Percentiles rank a stretch among this genome's conserved stretches.
Evolutionary conservation across 208 protist species (phyloP).

Genomic region (Entamoeba dispar): DNA sequence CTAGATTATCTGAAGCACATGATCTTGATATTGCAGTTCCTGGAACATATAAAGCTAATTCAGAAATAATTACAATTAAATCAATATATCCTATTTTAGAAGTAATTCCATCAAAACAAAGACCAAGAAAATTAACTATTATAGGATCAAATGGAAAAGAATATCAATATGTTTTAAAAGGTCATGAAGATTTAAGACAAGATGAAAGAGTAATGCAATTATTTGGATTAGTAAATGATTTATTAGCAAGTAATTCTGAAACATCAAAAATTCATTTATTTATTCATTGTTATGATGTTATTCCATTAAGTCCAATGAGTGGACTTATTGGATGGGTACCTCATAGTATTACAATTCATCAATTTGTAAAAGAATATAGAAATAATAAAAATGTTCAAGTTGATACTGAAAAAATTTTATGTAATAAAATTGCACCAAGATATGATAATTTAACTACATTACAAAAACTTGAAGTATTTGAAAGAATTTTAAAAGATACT

Average conservation of each 20-base stretch:
- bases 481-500: conserved; percentile 10
- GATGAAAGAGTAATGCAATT: conserved; percentile 99
- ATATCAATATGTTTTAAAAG: conserved; percentile 93
- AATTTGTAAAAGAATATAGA: conserved; percentile 86
- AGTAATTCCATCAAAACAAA: conserved; percentile 92
- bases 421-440: conserved; percentile 50
- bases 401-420: conserved; percentile 31
- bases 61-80: not conserved
- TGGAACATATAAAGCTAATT: conserved; percentile 55
- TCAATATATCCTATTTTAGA: not conserved
- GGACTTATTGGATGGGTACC: conserved; percentile 92
- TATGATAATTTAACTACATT: conserved; percentile 76
- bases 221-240: conserved; percentile 91
- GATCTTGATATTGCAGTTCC: conserved; percentile 85
- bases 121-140: conserved; percentile 82
- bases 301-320: conserved; percentile 90
- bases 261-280: not conserved
- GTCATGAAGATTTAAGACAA: conserved; percentile 73
- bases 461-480: conserved; percentile 72
- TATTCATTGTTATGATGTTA: conserved; percentile 62
- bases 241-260: conserved; percentile 44
- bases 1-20: conserved; percentile 60
- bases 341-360: conserved; percentile 86
- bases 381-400: conserved; percentile 52
- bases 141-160: conserved; percentile 67